Evolutionary conservation across 2,329 filamentous ascomycete species (phyloP), one percentile per base, ranked within the genome.

Genomic region (Alternaria angustiovoidea): DNA sequence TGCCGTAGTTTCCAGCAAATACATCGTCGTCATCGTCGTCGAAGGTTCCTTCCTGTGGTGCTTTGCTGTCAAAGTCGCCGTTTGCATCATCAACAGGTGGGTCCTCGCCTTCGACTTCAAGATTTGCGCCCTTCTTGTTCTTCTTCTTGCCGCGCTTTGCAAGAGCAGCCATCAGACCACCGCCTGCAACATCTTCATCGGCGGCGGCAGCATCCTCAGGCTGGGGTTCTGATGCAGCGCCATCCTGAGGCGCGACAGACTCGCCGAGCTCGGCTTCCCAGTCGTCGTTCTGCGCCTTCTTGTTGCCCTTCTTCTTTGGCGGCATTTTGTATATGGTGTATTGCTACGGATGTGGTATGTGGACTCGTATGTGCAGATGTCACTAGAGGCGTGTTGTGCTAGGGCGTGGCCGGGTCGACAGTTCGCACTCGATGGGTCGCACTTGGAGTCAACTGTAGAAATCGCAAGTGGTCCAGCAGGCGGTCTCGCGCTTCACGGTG

Each of bases 191-290:
- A 46, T 81, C 83, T 28, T 82, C 82, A 51, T 86, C 83, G 54
- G 83, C 81, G 28, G 70, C 81, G 28, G 70, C 69, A 47, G 70
- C 66, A 48, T 75, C 69, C 12, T 75, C 71, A 24, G 66, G 54
- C 43, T 67, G 64, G 58, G 69, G 43, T 49, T 70, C 73, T 49
- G 65, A 61, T 47, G 63, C 82, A 51, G 81, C 82, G 41, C 81
- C 80, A 62, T 86, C 81, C 55, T 85, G 82, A 7, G 91, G 88
- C 66, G 87, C 87, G 74, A 89, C 85, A 62, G 85, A 83, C 82
- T 97, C 94, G 74, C 93, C 94, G 56, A 97, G 85, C 66, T 97
- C 93, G 57, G 91, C 89, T 80, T 98, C 95, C 94, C 94, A 97
- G 85, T 97, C 93, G 76, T 97, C 93, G 75, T 97, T 92, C 77